Percentiles rank a stretch among this genome's conserved stretches.
phyloP scores from a whole-genome alignment of 2,329 filamentous ascomycete genomes.

The Aspergillus sclerotialis region DNA sequence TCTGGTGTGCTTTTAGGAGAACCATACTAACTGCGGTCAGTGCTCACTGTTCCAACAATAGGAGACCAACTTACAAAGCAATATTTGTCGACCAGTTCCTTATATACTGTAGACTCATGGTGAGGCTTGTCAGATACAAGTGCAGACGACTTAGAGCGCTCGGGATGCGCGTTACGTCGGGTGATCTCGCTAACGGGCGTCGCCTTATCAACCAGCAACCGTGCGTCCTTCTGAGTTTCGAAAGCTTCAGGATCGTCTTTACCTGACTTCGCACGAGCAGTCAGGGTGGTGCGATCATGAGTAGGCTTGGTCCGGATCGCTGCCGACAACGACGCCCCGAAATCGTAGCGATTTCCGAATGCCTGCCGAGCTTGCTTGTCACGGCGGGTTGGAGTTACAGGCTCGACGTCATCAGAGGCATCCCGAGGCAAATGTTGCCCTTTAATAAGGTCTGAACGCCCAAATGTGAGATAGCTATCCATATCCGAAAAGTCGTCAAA shows the following conservation, averaged over 20 bases:
- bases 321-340: conserved; percentile 81
- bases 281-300: conserved; percentile 57
- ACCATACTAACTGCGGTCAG: too few species aligned
- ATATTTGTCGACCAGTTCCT: conserved; percentile 97
- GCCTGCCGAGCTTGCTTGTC: conserved; percentile 55
- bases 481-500: conserved; percentile 67
- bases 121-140: conserved; percentile 56
- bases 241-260: conserved; percentile 29
- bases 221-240: conserved; percentile 9
- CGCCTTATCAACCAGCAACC: conserved; percentile 9
- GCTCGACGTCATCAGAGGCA: conserved; percentile 59
- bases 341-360: conserved; percentile 93
- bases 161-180: conserved; percentile 8
- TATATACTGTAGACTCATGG: conserved; percentile 83
- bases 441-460: conserved; percentile 55
- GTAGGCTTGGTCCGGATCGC: conserved; percentile 62
- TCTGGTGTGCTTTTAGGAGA: conserved; percentile 7
- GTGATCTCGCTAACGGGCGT: conserved; percentile 12
- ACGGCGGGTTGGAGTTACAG: conserved; percentile 46
- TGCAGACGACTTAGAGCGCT: conserved; percentile 44
- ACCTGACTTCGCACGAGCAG: conserved; percentile 49
- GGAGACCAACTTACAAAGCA: conserved; percentile 62
- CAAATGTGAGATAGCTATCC: conserved; percentile 49
- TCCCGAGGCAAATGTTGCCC: conserved; percentile 68
- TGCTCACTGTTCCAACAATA: too few species aligned